Evolutionary conservation across 2,329 filamentous ascomycete genomes (phyloP), one percentile per base, ranked within the genome.

Genomic region (Cylindrodendrum hubeiense): DNA sequence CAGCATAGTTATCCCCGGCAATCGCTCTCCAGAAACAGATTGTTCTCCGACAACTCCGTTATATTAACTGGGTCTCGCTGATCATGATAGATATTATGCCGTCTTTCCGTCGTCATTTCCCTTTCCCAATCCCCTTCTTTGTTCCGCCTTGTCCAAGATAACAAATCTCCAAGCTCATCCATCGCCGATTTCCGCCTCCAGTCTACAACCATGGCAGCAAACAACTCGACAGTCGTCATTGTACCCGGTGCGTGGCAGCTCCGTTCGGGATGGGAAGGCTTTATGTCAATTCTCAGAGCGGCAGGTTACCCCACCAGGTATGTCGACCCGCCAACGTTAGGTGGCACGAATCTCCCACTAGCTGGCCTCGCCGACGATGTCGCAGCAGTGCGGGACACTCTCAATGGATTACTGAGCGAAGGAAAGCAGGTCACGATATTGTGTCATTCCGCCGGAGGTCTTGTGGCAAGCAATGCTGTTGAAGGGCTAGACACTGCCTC

Each of bases 211-310:
- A 28, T 47, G 44, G 2, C n/a, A 26, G 22, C 44, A 26, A 17
- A 28, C 3, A 60, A 60, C 3, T 15, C 56, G n/a, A 52, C 56
- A 13, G 37, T 52, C 4, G 28, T 60, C 4, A 60, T 60, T 12
- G 24, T n/a, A 1, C 56, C 47, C 33, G 56, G 56, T n/a, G 47
- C 47, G 8, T 60, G 47, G 56, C 56, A 60, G 30, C 56, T 60
- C 24, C 56, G 46, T 8, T 52, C 56, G 5, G 15, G 13, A 4
- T 60, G 56, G 56, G 47, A 34, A 17, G n/a, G 7, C 9, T 60
- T 60, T 17, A 60, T 52, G 26, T 43, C 56, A 5, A 44, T 52
- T 1, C 37, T 60, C 3, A 21, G 37, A 39, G 22, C 15, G 3
- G 37, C 34, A 34, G 47, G 56, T 3, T 60, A 60, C 47, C 47